phyloP scores from a whole-genome alignment of 257 asterid species.

The Galeopsis tetrahit region DNA sequence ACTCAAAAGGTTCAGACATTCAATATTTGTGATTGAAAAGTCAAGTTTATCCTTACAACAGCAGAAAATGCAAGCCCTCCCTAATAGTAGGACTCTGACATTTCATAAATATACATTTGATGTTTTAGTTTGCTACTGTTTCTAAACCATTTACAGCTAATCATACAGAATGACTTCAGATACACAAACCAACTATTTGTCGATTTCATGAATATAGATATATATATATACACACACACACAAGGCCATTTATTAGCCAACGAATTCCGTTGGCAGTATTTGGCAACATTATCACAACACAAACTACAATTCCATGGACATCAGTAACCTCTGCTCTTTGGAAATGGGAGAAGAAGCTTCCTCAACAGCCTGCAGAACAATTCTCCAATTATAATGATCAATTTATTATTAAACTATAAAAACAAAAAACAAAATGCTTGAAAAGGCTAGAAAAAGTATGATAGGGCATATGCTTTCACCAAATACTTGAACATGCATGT shows the following conservation, averaged over 20 bases:
- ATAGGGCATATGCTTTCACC: background rate
- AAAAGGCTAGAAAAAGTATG: background rate
- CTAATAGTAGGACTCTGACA: background rate
- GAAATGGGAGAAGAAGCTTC: slow-evolving; percentile 50
- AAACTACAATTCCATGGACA: slow-evolving; percentile 66
- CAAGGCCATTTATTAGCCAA: slow-evolving; percentile 25
- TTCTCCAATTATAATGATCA: background rate
- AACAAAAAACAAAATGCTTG: background rate
- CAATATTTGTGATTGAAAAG: background rate
- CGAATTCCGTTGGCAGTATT: slow-evolving; percentile 1
- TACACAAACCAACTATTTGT: slow-evolving; percentile 36
- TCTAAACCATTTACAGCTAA: slow-evolving; percentile 37
- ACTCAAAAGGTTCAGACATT: background rate
- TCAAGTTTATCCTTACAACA: slow-evolving; percentile 1
- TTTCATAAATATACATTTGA: slow-evolving; percentile 27
- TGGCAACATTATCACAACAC: slow-evolving; percentile 12
- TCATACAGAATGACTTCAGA: slow-evolving; percentile 29
- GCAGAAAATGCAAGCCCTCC: slow-evolving; percentile 13
- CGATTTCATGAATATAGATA: background rate
- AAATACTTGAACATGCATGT: background rate
- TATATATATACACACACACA: background rate
- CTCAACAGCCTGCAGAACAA: slow-evolving; percentile 57
- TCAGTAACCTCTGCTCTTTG: slow-evolving; percentile 60
- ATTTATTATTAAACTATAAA: background rate
- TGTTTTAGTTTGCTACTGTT: slow-evolving; percentile 22